phyloP scores from a whole-genome alignment of 2,329 filamentous ascomycete species.

The Apiospora phragmitis region DNA sequence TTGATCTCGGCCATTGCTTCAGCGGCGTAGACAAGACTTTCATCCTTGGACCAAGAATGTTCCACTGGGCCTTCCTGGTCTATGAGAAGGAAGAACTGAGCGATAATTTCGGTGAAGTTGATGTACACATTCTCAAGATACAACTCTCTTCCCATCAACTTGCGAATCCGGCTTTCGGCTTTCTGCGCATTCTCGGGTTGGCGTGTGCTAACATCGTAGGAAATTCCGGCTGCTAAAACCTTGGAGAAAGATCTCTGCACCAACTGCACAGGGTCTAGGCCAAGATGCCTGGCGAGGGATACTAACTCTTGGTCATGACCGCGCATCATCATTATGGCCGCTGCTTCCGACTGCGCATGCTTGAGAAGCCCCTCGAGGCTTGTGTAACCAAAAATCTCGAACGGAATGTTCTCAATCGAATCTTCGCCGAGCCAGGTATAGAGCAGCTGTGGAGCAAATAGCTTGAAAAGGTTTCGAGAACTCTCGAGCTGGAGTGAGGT shows the following conservation, averaged over 20 bases:
- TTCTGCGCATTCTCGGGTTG: conserved; percentile 45
- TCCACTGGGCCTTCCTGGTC: conserved; percentile 77
- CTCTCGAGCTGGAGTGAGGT: conserved; percentile 62
- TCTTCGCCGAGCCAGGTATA: conserved; percentile 83
- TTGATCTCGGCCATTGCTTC: conserved; percentile 70
- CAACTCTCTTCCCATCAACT: conserved; percentile 64
- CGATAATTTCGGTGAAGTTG: conserved; percentile 76
- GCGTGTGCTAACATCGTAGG: conserved; percentile 64
- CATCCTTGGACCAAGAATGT: conserved; percentile 61
- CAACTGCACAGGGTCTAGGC: conserved; percentile 54
- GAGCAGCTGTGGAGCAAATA: conserved; percentile 87
- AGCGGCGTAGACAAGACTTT: conserved; percentile 59
- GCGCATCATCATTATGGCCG: conserved; percentile 81
- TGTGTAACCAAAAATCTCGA: conserved; percentile 77
- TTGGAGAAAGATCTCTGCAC: conserved; percentile 73
- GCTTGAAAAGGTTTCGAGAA: conserved; percentile 70
- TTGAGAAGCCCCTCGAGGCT: conserved; percentile 67
- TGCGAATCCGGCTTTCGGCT: conserved; percentile 68
- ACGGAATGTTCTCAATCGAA: conserved; percentile 73
- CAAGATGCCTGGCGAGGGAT: conserved; percentile 60
- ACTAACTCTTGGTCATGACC: conserved; percentile 64
- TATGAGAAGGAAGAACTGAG: conserved; percentile 73
- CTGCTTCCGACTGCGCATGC: conserved; percentile 74
- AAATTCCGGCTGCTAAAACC: conserved; percentile 79
- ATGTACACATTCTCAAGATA: conserved; percentile 65